These are phyloP conservation scores for Boletus reticulatus DNA, from an alignment of 768 basidiomycete genomes.

Conservation along the genomic window DNA sequence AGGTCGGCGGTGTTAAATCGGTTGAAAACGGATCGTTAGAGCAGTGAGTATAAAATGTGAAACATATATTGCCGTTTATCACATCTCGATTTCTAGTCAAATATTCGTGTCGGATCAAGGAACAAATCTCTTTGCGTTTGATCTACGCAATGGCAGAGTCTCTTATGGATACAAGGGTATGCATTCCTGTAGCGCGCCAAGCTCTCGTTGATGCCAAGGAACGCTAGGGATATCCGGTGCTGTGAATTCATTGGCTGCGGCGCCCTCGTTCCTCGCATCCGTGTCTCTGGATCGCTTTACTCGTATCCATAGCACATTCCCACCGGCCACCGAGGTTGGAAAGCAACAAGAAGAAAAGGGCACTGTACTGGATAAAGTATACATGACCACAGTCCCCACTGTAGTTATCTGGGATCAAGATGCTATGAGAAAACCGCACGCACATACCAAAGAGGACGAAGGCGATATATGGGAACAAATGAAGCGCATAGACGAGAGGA, in stretches of 20 bases:
- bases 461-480: conserved; percentile 72
- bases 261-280: conserved; percentile 55
- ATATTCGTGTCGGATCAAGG: conserved; percentile 67
- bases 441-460: conserved; percentile 35
- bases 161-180: conserved; percentile 68
- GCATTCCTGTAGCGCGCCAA: not conserved
- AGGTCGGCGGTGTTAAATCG: conserved; percentile 57
- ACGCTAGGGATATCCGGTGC: conserved; percentile 66
- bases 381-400: conserved; percentile 60
- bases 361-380: conserved; percentile 59
- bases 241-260: conserved; percentile 59
- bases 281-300: conserved; percentile 66
- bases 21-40: conserved; percentile 60
- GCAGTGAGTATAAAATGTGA: conserved; percentile 47
- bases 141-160: conserved; percentile 64
- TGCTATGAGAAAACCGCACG: conserved; percentile 16
- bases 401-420: conserved; percentile 61
- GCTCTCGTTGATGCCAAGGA: not conserved
- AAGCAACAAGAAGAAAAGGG: conserved; percentile 57
- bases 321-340: conserved; percentile 48
- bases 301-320: conserved; percentile 62
- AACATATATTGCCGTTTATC: not conserved
- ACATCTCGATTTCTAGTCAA: conserved; percentile 45
- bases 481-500: conserved; percentile 47
- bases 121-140: conserved; percentile 61